Percentiles rank a stretch among this genome's conserved stretches.
These are phyloP conservation scores for Liquidambar formosana DNA, from an alignment of 164 flowering plant species.

Conservation along the genomic window DNA sequence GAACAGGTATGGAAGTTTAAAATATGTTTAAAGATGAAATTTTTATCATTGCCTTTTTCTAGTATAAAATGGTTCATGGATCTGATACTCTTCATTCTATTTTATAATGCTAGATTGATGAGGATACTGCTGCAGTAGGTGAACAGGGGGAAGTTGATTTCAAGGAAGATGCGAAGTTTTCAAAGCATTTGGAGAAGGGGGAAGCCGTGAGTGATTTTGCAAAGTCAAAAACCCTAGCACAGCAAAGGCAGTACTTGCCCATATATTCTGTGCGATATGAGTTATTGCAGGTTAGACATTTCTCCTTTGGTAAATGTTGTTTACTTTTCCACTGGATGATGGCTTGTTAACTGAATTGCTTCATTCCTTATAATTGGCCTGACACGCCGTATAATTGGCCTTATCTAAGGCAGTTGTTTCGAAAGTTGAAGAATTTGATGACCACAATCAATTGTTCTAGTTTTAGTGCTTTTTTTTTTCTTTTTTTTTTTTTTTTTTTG, in stretches of 20 bases:
- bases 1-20: conserved; percentile 63
- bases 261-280: too few species aligned
- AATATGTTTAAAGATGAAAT: background rate
- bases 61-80: too few species aligned
- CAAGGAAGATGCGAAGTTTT: conserved; percentile 91
- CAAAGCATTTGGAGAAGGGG: conserved; percentile 87
- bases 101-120: conserved; percentile 68
- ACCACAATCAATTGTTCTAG: too few species aligned
- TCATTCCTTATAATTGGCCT: too few species aligned
- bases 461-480: too few species aligned
- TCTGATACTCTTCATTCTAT: too few species aligned
- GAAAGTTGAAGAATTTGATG: too few species aligned
- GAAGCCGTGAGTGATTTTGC: conserved; percentile 99
- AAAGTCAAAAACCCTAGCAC: conserved; percentile 71
- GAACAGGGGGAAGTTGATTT: conserved; percentile 95
- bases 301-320: background rate
- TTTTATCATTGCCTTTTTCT: background rate
- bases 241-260: conserved; percentile 91
- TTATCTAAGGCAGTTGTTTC: too few species aligned
- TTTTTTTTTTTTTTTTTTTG: too few species aligned
- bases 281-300: too few species aligned
- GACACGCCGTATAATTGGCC: background rate
- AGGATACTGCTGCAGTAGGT: conserved; percentile 91
- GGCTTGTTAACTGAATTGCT: background rate
- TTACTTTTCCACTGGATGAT: background rate